These are phyloP conservation scores for Sodiomyces alkalinus DNA, from an alignment of 2,329 filamentous ascomycete species.

Conservation along the genomic window DNA sequence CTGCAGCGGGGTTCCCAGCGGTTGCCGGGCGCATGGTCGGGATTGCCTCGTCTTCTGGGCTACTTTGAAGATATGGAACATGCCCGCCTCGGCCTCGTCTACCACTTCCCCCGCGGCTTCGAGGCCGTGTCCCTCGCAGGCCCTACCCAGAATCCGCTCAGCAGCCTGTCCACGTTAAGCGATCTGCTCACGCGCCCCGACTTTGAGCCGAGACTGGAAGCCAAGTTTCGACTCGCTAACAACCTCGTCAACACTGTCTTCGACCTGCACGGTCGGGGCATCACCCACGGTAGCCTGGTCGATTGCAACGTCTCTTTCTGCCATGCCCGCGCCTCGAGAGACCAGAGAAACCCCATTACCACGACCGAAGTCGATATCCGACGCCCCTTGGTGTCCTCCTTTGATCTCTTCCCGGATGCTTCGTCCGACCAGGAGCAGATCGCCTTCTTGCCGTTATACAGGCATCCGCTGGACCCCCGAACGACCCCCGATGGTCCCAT, in stretches of 20 bases:
- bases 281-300: constrained; percentile 56
- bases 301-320: constrained; percentile 55
- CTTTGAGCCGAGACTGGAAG: constrained; percentile 54
- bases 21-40: constrained; percentile 40
- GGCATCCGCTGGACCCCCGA: constrained; percentile 50
- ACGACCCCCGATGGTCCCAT: constrained; percentile 32
- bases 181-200: constrained; percentile 35
- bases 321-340: no score
- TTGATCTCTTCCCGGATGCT: constrained; percentile 53
- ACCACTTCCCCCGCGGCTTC: constrained; percentile 54
- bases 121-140: constrained; percentile 39
- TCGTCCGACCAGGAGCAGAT: constrained; percentile 17
- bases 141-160: constrained; percentile 31
- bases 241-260: constrained; percentile 60
- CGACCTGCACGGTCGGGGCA: constrained; percentile 53
- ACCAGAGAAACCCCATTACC: constrained; percentile 26
- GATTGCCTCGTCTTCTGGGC: constrained; percentile 44
- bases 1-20: constrained; percentile 38
- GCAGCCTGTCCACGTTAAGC: constrained; percentile 36
- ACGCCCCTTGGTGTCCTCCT: constrained; percentile 55
- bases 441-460: constrained; percentile 31
- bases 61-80: constrained; percentile 63
- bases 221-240: constrained; percentile 59
- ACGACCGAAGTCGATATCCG: constrained; percentile 44
- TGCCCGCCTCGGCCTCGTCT: constrained; percentile 59